Conservation (phyloP, 2,329 filamentous ascomycete genomes). For the Mollisia scopiformis region DNA sequence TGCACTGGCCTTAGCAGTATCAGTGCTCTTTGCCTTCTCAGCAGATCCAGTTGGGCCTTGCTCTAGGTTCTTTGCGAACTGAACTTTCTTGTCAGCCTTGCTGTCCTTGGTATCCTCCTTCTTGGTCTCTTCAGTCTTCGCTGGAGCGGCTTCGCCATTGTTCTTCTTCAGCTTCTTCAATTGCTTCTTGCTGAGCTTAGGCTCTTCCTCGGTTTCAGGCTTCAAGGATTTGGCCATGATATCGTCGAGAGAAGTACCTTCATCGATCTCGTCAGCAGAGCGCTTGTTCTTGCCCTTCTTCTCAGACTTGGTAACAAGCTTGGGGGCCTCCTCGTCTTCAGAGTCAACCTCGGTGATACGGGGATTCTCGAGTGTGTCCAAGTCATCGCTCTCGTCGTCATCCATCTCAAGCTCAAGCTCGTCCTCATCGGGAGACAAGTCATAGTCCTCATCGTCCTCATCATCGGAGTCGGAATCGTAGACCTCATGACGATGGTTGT, state of each 20-base stretch:
- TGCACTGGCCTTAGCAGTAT: conserved; percentile 47
- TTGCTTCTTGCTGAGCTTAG: conserved; percentile 92
- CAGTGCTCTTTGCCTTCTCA: conserved; percentile 49
- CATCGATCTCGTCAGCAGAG: conserved; percentile 71
- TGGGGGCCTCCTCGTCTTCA: conserved; percentile 74
- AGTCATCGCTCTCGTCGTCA: conserved; percentile 72
- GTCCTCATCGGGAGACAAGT: conserved; percentile 78
- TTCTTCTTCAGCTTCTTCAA: conserved; percentile 99
- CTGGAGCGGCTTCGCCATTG: conserved; percentile 80
- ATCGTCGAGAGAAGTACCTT: conserved; percentile 73
- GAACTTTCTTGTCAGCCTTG: conserved; percentile 89
- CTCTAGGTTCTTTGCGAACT: conserved; percentile 98
- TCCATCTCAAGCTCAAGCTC: conserved; percentile 63
- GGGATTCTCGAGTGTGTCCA: conserved; percentile 77
- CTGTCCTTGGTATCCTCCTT: conserved; percentile 54
- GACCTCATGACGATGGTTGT: conserved; percentile 59
- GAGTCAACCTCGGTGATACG: conserved; percentile 83
- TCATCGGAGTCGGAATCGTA: conserved; percentile 64
- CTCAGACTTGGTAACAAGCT: conserved; percentile 50
- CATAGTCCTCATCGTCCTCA: conserved; percentile 74
- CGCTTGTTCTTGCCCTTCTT: conserved; percentile 92
- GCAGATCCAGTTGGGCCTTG: conserved; percentile 85
- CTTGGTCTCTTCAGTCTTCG: conserved; percentile 61
- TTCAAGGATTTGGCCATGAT: conserved; percentile 77
- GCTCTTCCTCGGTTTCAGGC: conserved; percentile 59